Conservation (phyloP, 306 rosid genomes). For the Comarum palustre region DNA sequence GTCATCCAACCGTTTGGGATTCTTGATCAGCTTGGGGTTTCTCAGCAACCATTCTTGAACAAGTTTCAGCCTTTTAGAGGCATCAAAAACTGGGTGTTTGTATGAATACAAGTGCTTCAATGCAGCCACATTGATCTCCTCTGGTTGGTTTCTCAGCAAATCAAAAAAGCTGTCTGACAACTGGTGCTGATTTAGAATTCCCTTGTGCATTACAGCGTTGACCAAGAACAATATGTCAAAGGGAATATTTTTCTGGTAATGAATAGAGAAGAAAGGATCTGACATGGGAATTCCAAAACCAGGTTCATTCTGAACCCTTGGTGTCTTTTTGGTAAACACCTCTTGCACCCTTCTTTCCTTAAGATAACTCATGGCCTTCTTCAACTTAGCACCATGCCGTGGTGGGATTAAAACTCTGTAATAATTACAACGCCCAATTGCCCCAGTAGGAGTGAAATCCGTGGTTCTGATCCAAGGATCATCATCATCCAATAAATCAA, state of each 20-base stretch:
- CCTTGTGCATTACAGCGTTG: conserved; percentile 66
- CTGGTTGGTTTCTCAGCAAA: conserved; percentile 51
- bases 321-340: conserved; percentile 29
- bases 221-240: conserved; percentile 69
- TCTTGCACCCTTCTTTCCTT: conserved; percentile 46
- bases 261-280: conserved; percentile 58
- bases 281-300: conserved; percentile 47
- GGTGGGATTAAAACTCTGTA: conserved; percentile 73
- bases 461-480: conserved; percentile 94
- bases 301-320: conserved; percentile 51
- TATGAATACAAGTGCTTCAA: conserved; percentile 61
- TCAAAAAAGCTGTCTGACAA: conserved; percentile 50
- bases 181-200: conserved; percentile 62
- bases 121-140: conserved; percentile 71
- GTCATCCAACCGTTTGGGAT: conserved; percentile 48
- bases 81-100: conserved; percentile 63
- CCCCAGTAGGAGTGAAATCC: conserved; percentile 83
- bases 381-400: conserved; percentile 57
- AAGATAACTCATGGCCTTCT: conserved; percentile 50
- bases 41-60: conserved; percentile 71
- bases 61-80: conserved; percentile 44
- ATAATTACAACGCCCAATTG: conserved; percentile 70
- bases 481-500: conserved; percentile 74
- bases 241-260: conserved; percentile 34
- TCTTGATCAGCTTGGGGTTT: conserved; percentile 64